Base-by-base conservation (phyloP, 106 monocot species). In the Narthecium ossifragum region DNA sequence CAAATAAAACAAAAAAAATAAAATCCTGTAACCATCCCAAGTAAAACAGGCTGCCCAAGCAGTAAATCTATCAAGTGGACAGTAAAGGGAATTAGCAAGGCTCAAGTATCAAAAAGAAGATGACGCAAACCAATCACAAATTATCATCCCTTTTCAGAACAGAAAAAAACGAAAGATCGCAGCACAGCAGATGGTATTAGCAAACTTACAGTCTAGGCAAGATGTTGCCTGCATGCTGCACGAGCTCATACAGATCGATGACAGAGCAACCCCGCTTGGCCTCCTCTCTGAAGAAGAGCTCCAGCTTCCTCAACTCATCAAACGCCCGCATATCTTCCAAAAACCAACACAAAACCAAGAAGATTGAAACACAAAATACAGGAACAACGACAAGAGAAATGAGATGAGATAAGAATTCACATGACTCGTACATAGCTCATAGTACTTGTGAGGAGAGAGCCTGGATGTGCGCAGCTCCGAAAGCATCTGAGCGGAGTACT, bases 281-380 rank as follows among this genome's bases (percentile, higher is more conserved):
- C 75, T 96, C 96, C 57, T 96, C 96, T 68, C 64, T 78, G 73
- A 96, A 96, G 81, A 86, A 96, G 86, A 90, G 86, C 80, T 96
- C 96, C 61, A 96, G 62, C 73, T 74, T 90, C 78, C 96, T 59
- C 69, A 96, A 47, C 71, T 96, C 96, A 62, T 96, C 96, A 60
- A 96, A 96, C 10, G 96, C 86, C 70, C 96, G 64, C 96, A 96
- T 96, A 36, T 96, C 96, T 89, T 51, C 55, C 36, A 26, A 24
- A 45, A 22, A 27, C 7, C 15, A 31, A 25, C 20, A 41, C 18
- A 28, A 24, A 37, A 15, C 8, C 26, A 32, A 55, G 25, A 12
- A 13, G 18, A n/a, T n/a, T 29, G 26, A 49, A 18, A 52, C 10
- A 63, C 29, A n/a, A n/a, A n/a, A n/a, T n/a, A n/a, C n/a, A n/a